Evolutionary conservation across 1,284 basidiomycete species (phyloP), one percentile per base, ranked within the genome.

Genomic region (Boletus hoseneyae): DNA sequence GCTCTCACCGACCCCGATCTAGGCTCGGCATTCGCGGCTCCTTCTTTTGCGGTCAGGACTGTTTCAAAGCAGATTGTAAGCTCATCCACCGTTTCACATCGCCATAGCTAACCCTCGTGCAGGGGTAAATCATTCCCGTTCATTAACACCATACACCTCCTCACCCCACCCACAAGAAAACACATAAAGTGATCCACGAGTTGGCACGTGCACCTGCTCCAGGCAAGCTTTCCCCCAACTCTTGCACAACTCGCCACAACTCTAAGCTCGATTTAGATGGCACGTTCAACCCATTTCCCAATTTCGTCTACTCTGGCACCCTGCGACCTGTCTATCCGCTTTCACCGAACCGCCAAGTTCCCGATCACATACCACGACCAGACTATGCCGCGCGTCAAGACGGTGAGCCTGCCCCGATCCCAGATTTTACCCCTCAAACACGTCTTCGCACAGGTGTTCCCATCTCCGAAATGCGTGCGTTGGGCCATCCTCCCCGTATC

Each of bases 1-100:
- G 18, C 45, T 48, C 30, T 47, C 39, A 23, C 53, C 33, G 13
- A 53, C 45, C 7, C 4, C 32, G 16, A 56, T 47, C 34, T 55
- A 91, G 88, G 67, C 75, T 91, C 35, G 87, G 87, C 44, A 87
- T 92, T 59, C 77, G 77, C 51, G 88, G 88, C 13, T 91, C 88
- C 27, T 88, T 87, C 65, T 93, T 90, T 68, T 93, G 90, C 55
- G 80, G 81, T 13, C 90, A 93, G 64, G 85, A 87, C 51, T 93
- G 90, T 71, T 92, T 93, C 77, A 93, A 91, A 66, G 75, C 81
- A 42, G 83, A 78, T 65, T 92, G 90, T 90, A 66, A 73, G 87
- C 29, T 74, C 19, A 18, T 27, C 4, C 4, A 13, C 34, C 39
- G 15, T 30, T 10, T n/a, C 33, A 19, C 9, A 42, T n/a, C 7